Conservation (phyloP, 345 rosid genomes). For the Pseudoturritis turrita region DNA sequence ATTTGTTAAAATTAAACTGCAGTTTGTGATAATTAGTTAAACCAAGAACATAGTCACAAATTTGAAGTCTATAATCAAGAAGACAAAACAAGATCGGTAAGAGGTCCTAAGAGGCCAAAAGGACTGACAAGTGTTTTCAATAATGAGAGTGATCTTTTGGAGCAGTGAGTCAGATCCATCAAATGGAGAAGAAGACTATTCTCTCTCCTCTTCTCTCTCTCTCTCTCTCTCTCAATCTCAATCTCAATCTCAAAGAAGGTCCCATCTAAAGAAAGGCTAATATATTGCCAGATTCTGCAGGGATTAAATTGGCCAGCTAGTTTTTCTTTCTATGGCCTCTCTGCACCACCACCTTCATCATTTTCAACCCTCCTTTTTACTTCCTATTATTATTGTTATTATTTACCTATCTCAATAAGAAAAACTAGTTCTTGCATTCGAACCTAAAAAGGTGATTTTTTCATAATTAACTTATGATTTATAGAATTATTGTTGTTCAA, state of each 20-base stretch:
- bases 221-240: neutral
- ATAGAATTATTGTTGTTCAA: too few relatives aligned
- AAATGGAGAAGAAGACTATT: conserved; percentile 27
- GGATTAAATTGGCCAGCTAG: conserved; percentile 36
- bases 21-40: conserved; percentile 10
- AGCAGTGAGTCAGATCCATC: conserved; percentile 37
- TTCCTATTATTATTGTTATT: neutral
- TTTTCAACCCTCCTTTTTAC: conserved; percentile 9
- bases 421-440: neutral
- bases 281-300: conserved; percentile 35
- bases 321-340: conserved; percentile 26
- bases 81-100: conserved; percentile 28
- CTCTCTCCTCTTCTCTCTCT: conserved; percentile 11
- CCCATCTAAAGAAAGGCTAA: conserved; percentile 34
- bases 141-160: conserved; percentile 39
- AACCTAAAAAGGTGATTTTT: too few relatives aligned
- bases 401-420: neutral
- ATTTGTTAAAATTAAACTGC: neutral
- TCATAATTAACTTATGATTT: too few relatives aligned
- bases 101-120: conserved; percentile 29
- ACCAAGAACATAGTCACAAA: neutral
- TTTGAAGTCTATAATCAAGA: conserved; percentile 13
- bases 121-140: conserved; percentile 31
- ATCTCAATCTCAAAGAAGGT: conserved; percentile 17
- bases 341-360: conserved; percentile 22